Evolutionary conservation across 164 flowering plant genomes (phyloP), one percentile per base, ranked within the genome.

Genomic region (Protea cynaroides): DNA sequence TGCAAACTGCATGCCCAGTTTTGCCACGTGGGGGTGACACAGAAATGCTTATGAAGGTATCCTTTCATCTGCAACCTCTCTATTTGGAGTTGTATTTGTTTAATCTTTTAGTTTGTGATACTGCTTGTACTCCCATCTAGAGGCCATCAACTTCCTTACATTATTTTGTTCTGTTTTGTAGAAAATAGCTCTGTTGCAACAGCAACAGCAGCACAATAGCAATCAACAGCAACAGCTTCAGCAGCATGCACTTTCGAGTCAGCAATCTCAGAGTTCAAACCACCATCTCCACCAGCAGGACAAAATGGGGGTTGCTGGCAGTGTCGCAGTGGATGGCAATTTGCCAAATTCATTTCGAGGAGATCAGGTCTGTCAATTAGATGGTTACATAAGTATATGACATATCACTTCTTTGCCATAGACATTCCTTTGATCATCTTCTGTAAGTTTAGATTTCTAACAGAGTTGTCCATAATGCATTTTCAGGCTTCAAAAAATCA

Each of bases 301-400:
- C 68, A 94, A 94, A 75, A 75, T 86, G 65, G 83, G 82, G 29
- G 89, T 83, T 50, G 69, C 79, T 72, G 86, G 91, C 63, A 82
- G 87, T 62, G 75, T 84, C n/a, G 68, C 84, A 17, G 75, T 82
- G 36, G 98, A 94, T 81, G 93, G 91, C 29, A 83, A 89, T 86
- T 80, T 91, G 80, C 82, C 97, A 17, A 94, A 87, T 69, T 86
- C 96, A 10, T 89, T 83, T 67, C 83, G 97, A 56, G 90, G 90
- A 76, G 99, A 94, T 70, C 99, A 89, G 97, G 99, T 94, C 74
- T 61, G 73, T 61, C 63, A 21, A 65, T 59, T 67, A 68, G 47
- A 21, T 44, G 65, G 19, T 24, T 22, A 38, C 51, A 38, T 24
- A 38, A 1, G 12, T 61, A 15, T 22, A 1, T 4, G 8, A 17